Base-by-base conservation (phyloP, 768 basidiomycete genomes). In the Paxillus involutus region DNA sequence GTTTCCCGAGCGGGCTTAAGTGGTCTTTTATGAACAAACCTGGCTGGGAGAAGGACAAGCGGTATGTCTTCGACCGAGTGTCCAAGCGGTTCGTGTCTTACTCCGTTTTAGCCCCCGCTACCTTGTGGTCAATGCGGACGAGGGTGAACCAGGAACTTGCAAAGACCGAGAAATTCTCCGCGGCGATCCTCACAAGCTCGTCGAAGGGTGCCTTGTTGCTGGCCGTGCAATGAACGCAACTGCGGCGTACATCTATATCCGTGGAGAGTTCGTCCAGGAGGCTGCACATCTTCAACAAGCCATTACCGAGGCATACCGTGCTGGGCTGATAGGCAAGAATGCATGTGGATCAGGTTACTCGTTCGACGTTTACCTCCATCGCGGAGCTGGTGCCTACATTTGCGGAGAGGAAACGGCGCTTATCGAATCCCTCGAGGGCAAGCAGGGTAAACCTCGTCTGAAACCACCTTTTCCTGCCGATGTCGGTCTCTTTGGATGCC, bases 21-120 rank as follows among this genome's bases (percentile, higher is more conserved):
- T 98, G 95, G 95, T 90, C 88, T 65, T 94, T 94, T 71, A 96
- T 98, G 96, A 98, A 99, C 80, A 99, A 98, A 74, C 95, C 94
- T n/a, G 86, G 87, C 26, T 98, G 96, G 96, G 85, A 98, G 77
- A 88, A 91, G 68, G 96, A 98, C 66, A 85, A 84, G 60, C 79
- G 92, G 88, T 91, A 75, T 62, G 43, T 39, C 21, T 47, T 35
- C 48, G 26, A 44, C 32, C 19, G 21, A 10, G 4, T 19, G 43
- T 40, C 13, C n/a, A 50, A 12, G 19, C 16, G 17, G n/a, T 40
- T 9, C 0, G 17, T 11, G 24, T 51, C 36, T 36, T 6, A 40
- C 32, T 41, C n/a, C 33, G n/a, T 24, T 12, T 26, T 48, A 90
- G 94, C 48, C 96, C 95, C 4, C 86, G 96, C 21, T 98, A 98